Percentiles rank a stretch among this genome's conserved stretches.
Conservation (phyloP, 164 flowering plant genomes). For the Kalanchoe fedtschenkoi region DNA sequence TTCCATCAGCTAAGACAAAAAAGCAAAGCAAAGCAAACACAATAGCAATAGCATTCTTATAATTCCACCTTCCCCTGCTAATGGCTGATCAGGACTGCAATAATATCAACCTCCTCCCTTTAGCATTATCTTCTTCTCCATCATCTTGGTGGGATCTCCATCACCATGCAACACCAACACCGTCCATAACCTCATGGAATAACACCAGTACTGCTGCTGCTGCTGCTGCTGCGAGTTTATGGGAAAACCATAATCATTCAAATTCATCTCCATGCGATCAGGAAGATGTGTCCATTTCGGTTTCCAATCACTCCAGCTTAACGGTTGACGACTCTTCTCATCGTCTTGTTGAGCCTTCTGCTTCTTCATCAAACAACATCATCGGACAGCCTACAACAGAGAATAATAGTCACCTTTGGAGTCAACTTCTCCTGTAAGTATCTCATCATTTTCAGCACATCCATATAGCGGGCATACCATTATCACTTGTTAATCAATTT, state of each 20-base stretch:
- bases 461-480: neutral
- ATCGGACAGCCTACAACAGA: neutral
- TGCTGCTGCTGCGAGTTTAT: neutral
- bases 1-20: neutral
- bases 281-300: neutral
- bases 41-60: slow-evolving; percentile 1
- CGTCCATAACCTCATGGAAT: slow-evolving; percentile 2
- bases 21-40: neutral
- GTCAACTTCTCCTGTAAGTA: slow-evolving; percentile 3
- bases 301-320: slow-evolving; percentile 2
- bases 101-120: neutral
- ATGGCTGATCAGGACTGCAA: slow-evolving; percentile 3
- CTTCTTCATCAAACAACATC: neutral
- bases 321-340: neutral
- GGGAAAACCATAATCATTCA: neutral
- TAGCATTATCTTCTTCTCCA: neutral
- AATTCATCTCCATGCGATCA: slow-evolving; percentile 1
- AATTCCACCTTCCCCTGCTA: neutral
- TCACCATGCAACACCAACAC: slow-evolving; percentile 4
- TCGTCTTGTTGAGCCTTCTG: neutral
- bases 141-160: slow-evolving; percentile 6
- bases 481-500: neutral
- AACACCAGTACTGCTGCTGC: neutral
- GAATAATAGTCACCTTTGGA: neutral
- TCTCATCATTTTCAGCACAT: neutral